These are phyloP conservation scores for Actinomortierella ambigua DNA, from an alignment of 371 early-diverging fungal species.

Conservation along the genomic window DNA sequence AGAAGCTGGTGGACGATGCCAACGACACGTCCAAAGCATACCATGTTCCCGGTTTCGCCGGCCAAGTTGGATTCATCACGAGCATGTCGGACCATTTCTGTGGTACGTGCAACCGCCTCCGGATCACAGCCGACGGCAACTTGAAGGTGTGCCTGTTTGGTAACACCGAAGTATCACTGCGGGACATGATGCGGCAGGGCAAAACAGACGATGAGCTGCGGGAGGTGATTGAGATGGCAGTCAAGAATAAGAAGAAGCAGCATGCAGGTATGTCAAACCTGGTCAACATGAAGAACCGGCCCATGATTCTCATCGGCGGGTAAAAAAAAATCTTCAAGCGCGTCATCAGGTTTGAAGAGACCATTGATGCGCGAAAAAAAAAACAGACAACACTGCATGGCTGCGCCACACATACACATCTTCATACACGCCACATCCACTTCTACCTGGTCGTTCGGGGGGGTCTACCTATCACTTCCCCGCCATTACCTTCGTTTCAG, in stretches of 20 bases:
- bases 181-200: conserved; percentile 77
- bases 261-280: conserved; percentile 92
- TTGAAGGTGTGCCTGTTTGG: conserved; percentile 95
- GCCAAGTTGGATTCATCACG: conserved; percentile 93
- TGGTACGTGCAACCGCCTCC: conserved; percentile 89
- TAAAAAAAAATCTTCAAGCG: conserved; percentile 39
- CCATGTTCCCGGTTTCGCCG: conserved; percentile 76
- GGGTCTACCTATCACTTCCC: no score
- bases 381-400: no score
- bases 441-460: no score
- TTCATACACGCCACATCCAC: no score
- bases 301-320: conserved; percentile 96
- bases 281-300: conserved; percentile 82
- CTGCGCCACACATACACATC: no score
- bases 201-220: conserved; percentile 71
- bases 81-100: conserved; percentile 97
- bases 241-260: conserved; percentile 86
- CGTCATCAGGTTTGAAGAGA: no score
- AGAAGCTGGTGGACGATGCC: conserved; percentile 68
- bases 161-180: conserved; percentile 82
- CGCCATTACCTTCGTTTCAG: no score
- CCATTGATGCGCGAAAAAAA: no score
- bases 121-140: conserved; percentile 94
- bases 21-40: conserved; percentile 91
- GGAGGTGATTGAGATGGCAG: conserved; percentile 73